Conservation (phyloP, 192 early-diverging fungal species). For the Backusella circina region DNA sequence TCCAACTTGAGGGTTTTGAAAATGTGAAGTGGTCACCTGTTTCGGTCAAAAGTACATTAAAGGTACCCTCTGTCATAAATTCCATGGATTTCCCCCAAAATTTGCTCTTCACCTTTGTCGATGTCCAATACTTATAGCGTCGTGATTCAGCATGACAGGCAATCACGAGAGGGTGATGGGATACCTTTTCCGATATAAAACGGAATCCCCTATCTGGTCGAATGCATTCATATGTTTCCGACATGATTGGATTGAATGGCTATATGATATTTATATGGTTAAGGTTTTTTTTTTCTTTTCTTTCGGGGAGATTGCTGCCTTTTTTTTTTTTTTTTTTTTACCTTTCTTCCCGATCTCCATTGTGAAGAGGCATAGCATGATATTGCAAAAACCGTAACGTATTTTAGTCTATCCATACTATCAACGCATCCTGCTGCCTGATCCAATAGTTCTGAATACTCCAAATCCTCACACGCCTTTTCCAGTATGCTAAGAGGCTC, state of each 20-base stretch:
- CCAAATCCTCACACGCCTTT: constrained; percentile 86
- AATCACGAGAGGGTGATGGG: constrained; percentile 93
- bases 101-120: constrained; percentile 84
- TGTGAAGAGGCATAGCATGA: constrained; percentile 82
- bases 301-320: not conserved
- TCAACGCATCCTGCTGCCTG: constrained; percentile 58
- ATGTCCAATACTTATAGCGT: constrained; percentile 79
- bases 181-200: constrained; percentile 94
- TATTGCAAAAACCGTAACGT: constrained; percentile 84
- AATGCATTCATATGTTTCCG: constrained; percentile 94
- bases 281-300: no score
- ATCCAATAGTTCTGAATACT: constrained; percentile 82
- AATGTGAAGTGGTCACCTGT: constrained; percentile 78
- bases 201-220: constrained; percentile 81
- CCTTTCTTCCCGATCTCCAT: constrained; percentile 75
- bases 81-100: constrained; percentile 92
- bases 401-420: constrained; percentile 70
- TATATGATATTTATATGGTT: no score
- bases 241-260: constrained; percentile 97
- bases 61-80: constrained; percentile 76
- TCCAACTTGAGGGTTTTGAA: constrained; percentile 84
- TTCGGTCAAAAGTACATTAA: constrained; percentile 67
- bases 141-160: constrained; percentile 77
- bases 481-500: constrained; percentile 93
- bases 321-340: not conserved